These are phyloP conservation scores for Lepidium africanum DNA, from an alignment of 345 rosid genomes.

Conservation along the genomic window DNA sequence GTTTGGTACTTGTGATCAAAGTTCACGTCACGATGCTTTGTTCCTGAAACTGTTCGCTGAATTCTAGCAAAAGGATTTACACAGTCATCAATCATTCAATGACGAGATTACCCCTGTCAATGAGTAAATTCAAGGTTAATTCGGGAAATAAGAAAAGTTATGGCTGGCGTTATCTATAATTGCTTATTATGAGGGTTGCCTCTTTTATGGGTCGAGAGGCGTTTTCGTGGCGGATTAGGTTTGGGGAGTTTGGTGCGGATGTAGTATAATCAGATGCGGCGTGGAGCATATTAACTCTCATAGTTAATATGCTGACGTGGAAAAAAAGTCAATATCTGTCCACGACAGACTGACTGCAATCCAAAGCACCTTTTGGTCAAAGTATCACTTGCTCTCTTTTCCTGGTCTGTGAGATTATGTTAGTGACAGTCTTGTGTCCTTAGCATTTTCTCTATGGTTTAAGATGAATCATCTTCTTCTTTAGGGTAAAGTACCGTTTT, in stretches of 20 bases:
- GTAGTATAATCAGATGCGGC: conserved; percentile 26
- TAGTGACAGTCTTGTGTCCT: conserved; percentile 3
- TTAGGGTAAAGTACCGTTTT: background rate
- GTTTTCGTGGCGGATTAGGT: conserved; percentile 31
- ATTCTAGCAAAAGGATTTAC: background rate
- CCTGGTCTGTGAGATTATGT: background rate
- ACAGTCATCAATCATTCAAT: background rate
- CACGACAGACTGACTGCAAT: conserved; percentile 10
- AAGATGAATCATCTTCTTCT: background rate
- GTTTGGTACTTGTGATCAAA: background rate
- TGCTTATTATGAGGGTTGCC: conserved; percentile 22
- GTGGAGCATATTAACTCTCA: conserved; percentile 2
- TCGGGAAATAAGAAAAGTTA: conserved; percentile 5
- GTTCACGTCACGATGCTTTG: conserved; percentile 13
- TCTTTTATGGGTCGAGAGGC: conserved; percentile 32
- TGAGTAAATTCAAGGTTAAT: background rate
- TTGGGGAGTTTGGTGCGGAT: conserved; percentile 21
- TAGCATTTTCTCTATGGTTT: background rate
- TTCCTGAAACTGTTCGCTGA: conserved; percentile 7
- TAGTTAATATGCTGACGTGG: conserved; percentile 11
- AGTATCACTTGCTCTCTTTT: background rate
- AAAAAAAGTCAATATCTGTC: background rate
- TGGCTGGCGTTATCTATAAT: conserved; percentile 20
- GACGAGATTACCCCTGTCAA: background rate
- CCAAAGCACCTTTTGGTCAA: conserved; percentile 19